Base-by-base conservation (phyloP, 495 filamentous ascomycete genomes). In the Durotheca rogersii region DNA sequence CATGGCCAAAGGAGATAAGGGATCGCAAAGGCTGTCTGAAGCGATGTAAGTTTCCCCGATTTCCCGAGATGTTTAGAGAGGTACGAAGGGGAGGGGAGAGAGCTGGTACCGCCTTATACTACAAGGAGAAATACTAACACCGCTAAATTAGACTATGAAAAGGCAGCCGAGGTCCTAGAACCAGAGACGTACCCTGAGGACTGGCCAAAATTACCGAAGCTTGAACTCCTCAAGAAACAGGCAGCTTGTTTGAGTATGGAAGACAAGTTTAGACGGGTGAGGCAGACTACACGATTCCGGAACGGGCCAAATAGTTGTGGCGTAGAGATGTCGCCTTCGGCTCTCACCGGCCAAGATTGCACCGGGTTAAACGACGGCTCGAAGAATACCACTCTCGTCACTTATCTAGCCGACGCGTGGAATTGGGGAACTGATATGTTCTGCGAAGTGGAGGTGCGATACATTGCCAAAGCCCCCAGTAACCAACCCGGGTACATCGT, bases 341-440 rank as follows among this genome's bases (percentile, higher is more conserved):
- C 68, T 3, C 64, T 83, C 29, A 79, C 82, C 0, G 83, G 84
- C 2, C 78, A 82, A 55, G 83, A 87, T 44, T 63, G 53, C 27
- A 86, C 83, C 0, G 83, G 83, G 3, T 58, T 86, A 41, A 86
- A 87, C 53, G 84, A 87, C 56, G 81, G 82, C 3, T 83, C 78
- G 20, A 88, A 88, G 63, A 82, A 73, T 16, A 81, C 77, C 10
- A 81, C 80, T 2, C 67, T 85, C 3, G 80, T 85, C 32, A 88
- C 80, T 2, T 87, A 86, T 51, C 65, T 87, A 4, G 72, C 78
- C n/a, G 84, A 88, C 63, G 82, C 84, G 16, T 87, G 83, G 85
- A 84, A 87, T 61, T 84, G 82, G 81, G 85, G 82, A 15, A 82
- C 84, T 23, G 82, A 88, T 56, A 80, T 87, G 57, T 88, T 88